phyloP scores from a whole-genome alignment of 2,329 filamentous ascomycete species.

The Penicillium sp. region DNA sequence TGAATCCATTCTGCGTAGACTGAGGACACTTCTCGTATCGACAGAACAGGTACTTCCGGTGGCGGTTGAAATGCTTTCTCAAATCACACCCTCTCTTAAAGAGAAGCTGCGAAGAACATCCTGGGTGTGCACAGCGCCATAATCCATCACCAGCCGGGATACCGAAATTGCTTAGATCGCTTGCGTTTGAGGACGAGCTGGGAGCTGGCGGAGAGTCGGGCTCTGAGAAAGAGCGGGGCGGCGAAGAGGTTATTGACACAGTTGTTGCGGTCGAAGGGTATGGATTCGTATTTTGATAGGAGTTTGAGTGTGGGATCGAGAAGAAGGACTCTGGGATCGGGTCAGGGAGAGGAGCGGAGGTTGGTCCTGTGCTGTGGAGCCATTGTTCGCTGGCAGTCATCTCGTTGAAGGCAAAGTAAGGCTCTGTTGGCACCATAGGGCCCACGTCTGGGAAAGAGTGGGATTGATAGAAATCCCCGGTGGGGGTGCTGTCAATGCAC shows the following conservation, averaged over 20 bases:
- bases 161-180: constrained; percentile 36
- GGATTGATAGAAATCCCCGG: constrained; percentile 8
- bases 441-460: constrained; percentile 5
- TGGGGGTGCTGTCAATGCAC: constrained; percentile 22
- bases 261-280: constrained; percentile 1
- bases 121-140: constrained; percentile 62
- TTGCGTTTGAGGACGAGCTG: constrained; percentile 15
- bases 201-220: constrained; percentile 7
- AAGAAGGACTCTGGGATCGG: constrained; percentile 16
- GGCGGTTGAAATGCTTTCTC: constrained; percentile 64
- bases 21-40: constrained; percentile 61
- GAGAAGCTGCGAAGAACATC: constrained; percentile 59
- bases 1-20: constrained; percentile 59
- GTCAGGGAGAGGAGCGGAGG: background rate
- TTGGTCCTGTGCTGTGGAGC: constrained; percentile 8
- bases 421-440: constrained; percentile 4
- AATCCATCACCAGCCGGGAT: constrained; percentile 38
- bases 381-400: constrained; percentile 13
- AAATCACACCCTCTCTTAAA: constrained; percentile 64
- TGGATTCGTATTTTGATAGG: background rate
- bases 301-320: background rate
- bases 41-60: constrained; percentile 64
- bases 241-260: constrained; percentile 15
- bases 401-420: constrained; percentile 10
- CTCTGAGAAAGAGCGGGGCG: constrained; percentile 18